phyloP scores from a whole-genome alignment of 169 alveolate species.

The Plasmodium cynomolgi region DNA sequence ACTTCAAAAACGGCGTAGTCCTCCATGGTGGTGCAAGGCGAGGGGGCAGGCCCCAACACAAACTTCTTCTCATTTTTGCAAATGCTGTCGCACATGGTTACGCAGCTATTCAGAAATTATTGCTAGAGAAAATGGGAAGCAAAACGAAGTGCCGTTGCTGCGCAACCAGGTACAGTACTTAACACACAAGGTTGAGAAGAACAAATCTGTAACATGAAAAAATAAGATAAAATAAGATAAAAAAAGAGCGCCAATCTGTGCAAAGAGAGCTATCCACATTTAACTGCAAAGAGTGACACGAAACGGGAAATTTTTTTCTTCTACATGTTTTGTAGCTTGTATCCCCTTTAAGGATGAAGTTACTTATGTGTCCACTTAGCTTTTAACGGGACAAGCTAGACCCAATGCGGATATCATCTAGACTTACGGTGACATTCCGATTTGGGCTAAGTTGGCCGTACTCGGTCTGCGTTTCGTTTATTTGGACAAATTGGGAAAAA shows the following conservation, averaged over 20 bases:
- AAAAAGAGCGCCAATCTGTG: not conserved
- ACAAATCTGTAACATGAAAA: not conserved
- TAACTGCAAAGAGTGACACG: not conserved
- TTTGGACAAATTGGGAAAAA: not conserved
- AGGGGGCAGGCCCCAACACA: constrained; percentile 36
- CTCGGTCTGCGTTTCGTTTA: not conserved
- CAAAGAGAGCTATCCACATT: not conserved
- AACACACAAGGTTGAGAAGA: not conserved
- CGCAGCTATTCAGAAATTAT: not conserved
- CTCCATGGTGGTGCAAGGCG: constrained; percentile 48
- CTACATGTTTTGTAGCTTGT: not conserved
- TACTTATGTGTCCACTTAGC: not conserved
- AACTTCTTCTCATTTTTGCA: constrained; percentile 36
- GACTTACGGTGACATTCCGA: not conserved
- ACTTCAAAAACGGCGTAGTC: constrained; percentile 41
- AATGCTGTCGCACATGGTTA: constrained; percentile 67
- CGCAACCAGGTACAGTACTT: not conserved
- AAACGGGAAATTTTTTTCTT: not conserved
- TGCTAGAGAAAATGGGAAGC: not conserved
- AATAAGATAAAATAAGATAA: not conserved
- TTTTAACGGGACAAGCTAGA: not conserved
- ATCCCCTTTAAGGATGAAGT: not conserved
- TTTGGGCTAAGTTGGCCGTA: not conserved
- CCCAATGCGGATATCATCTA: not conserved
- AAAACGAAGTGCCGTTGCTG: not conserved